Percentiles rank a stretch among this genome's conserved stretches.
These are phyloP conservation scores for Turritis glabra DNA, from an alignment of 345 rosid genomes.

Conservation along the genomic window DNA sequence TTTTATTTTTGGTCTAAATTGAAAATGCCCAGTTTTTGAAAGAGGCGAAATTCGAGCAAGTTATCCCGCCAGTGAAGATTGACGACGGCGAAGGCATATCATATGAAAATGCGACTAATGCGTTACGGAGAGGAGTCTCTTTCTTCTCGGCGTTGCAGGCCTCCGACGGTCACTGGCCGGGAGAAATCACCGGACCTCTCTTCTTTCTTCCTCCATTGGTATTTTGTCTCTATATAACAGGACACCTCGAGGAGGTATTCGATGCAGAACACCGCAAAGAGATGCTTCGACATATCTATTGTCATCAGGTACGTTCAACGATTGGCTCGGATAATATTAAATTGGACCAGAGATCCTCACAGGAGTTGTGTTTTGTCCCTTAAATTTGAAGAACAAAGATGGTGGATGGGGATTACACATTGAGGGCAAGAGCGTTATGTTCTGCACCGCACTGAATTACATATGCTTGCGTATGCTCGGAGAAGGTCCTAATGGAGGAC, in stretches of 20 bases:
- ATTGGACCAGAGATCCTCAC: too few species aligned
- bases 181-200: slow-evolving; percentile 41
- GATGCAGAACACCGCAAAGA: slow-evolving; percentile 25
- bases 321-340: neutral
- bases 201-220: slow-evolving; percentile 44
- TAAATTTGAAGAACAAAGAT: slow-evolving; percentile 51
- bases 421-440: slow-evolving; percentile 67
- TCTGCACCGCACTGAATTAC: slow-evolving; percentile 50
- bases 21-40: slow-evolving; percentile 44
- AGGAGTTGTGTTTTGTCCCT: too few species aligned
- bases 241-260: slow-evolving; percentile 1
- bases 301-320: slow-evolving; percentile 23
- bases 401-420: slow-evolving; percentile 88
- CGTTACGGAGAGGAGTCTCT: slow-evolving; percentile 30
- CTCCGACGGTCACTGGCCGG: slow-evolving; percentile 51
- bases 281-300: slow-evolving; percentile 24
- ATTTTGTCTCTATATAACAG: slow-evolving; percentile 18
- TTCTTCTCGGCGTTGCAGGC: slow-evolving; percentile 47
- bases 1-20: too few species aligned
- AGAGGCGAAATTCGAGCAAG: slow-evolving; percentile 46
- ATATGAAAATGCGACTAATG: slow-evolving; percentile 37
- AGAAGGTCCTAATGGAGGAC: slow-evolving; percentile 42
- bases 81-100: slow-evolving; percentile 40
- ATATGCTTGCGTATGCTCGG: slow-evolving; percentile 59
- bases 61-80: slow-evolving; percentile 41